phyloP scores from a whole-genome alignment of 768 basidiomycete genomes.

The Lactarius trivialis region DNA sequence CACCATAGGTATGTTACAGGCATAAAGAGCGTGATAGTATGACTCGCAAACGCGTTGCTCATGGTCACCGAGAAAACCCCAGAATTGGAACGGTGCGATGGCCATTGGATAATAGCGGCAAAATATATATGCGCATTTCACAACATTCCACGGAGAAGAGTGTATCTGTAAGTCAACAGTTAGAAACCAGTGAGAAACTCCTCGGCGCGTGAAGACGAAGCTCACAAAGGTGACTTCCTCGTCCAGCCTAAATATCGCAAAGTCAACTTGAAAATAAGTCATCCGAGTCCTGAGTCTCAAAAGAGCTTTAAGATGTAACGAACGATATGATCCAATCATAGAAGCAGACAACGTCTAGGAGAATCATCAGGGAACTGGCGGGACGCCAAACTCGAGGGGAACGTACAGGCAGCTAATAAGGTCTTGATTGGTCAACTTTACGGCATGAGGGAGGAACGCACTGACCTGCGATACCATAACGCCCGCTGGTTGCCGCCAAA shows the following conservation, averaged over 20 bases:
- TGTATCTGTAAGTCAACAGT: constrained; percentile 13
- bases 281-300: background rate
- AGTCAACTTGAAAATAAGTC: background rate
- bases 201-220: background rate
- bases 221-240: constrained; percentile 13
- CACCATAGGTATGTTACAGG: constrained; percentile 9
- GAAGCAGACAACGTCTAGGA: constrained; percentile 15
- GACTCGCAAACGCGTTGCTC: background rate
- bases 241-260: constrained; percentile 8
- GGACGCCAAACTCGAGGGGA: background rate
- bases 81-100: constrained; percentile 16
- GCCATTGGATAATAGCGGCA: constrained; percentile 18
- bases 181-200: no score
- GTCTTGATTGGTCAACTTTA: background rate
- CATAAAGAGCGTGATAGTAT: constrained; percentile 9
- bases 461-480: constrained; percentile 11
- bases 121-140: constrained; percentile 18
- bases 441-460: background rate
- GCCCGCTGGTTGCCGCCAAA: constrained; percentile 6
- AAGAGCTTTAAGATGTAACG: background rate
- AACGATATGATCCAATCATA: constrained; percentile 24
- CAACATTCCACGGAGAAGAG: constrained; percentile 9
- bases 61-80: constrained; percentile 10
- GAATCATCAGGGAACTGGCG: background rate
- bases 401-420: constrained; percentile 13